Base-by-base conservation (phyloP, 2,329 filamentous ascomycete species). In the Verticillium albo-atrum region DNA sequence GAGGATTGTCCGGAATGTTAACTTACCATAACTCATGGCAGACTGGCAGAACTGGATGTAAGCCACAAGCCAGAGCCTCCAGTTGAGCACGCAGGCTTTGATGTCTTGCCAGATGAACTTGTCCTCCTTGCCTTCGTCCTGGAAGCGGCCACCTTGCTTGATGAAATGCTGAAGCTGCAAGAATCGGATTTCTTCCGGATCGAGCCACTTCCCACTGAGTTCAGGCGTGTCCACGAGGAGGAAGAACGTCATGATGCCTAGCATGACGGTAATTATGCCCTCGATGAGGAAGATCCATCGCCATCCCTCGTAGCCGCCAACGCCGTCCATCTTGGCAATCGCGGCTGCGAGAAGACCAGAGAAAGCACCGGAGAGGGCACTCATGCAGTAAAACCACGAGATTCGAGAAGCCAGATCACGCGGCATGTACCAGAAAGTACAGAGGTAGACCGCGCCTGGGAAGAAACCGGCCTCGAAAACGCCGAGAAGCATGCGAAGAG, bases 221-320 rank as follows among this genome's bases (percentile, higher is more conserved):
- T 68, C 67, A 0, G 76, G 76, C 0, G 71, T 72, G 55, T 78
- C 75, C 15, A 75, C 80, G 2, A 79, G 75, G 2, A 84, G 71
- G 62, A 82, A 74, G 66, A 76, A 78, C 67, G 76, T 79, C 6
- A 61, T 58, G 5, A 87, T 60, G 1, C 88, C 90, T 5, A 90
- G 79, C 1, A 90, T 1, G 1, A 91, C 78, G 0, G 89, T 92
- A 0, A 83, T 77, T 1, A 91, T 72, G 3, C 90, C 90, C 73
- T 89, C 86, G 23, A 89, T 76, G 60, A 89, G 83, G 60, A 86
- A 86, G 59, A 86, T 85, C 85, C 81, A 88, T 2, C 79, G 79
- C 82, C 83, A 87, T 6, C 83, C 83, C 56, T 74, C 70, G n/a
- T 84, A 81, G 0, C 63, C 65, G 27, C 73, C 71, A 3, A 75